A percentile compares a stretch with the other conserved stretches of the same genome.
Evolutionary conservation across 116 monocot genomes (phyloP).

Genomic region (Phalaenopsis hybrid): DNA sequence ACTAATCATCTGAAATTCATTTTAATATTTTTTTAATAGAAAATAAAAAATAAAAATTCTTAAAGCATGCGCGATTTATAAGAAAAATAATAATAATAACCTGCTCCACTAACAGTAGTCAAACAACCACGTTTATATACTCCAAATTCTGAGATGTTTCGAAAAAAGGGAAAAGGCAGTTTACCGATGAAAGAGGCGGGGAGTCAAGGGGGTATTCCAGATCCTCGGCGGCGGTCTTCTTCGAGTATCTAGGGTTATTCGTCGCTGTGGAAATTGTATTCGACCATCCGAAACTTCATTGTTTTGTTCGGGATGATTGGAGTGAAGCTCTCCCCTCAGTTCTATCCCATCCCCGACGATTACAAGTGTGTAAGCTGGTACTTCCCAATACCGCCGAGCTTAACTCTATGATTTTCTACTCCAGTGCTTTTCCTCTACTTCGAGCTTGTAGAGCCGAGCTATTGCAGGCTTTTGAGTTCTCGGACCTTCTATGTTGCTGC

Average conservation of each 20-base stretch:
- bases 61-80: no score
- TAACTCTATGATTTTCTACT: background rate
- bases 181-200: constrained; percentile 3
- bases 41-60: no score
- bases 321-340: background rate
- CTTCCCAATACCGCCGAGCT: background rate
- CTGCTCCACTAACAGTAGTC: no score
- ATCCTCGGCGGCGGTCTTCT: background rate
- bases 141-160: background rate
- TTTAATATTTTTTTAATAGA: no score
- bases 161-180: background rate
- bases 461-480: background rate
- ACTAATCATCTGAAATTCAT: no score
- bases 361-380: background rate
- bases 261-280: background rate
- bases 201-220: background rate
- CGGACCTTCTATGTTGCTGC: background rate
- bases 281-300: background rate
- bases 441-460: background rate
- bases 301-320: background rate
- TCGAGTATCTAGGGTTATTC: background rate
- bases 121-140: background rate
- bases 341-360: background rate
- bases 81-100: no score
- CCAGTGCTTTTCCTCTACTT: background rate